Conservation (phyloP, 495 filamentous ascomycete genomes). For the Collariella sp. region DNA sequence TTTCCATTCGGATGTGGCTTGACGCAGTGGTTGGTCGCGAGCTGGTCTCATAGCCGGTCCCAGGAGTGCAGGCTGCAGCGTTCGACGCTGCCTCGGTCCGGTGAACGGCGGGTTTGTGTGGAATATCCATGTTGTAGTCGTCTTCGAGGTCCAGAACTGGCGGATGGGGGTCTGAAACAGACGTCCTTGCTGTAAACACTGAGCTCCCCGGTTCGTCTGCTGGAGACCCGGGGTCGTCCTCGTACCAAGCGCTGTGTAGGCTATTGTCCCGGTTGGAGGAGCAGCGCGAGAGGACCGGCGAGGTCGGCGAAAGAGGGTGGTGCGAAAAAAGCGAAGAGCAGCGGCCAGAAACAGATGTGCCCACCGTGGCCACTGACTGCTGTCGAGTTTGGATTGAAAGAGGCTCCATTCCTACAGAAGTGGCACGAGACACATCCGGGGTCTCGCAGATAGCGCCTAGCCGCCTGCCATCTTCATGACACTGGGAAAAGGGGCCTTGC, state of each 20-base stretch:
- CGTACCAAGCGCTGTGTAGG: slow-evolving; percentile 27
- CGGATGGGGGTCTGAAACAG: not conserved
- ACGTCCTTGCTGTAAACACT: slow-evolving; percentile 2
- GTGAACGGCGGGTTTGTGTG: not conserved
- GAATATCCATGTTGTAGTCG: not conserved
- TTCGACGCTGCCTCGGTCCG: not conserved
- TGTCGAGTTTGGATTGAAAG: slow-evolving; percentile 23
- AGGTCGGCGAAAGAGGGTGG: slow-evolving; percentile 13
- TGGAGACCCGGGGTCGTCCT: slow-evolving; percentile 21
- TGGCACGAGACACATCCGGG: slow-evolving; percentile 23
- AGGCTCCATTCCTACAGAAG: slow-evolving; percentile 21
- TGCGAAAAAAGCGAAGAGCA: slow-evolving; percentile 22
- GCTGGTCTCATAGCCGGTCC: not conserved
- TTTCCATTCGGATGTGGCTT: slow-evolving; percentile 3
- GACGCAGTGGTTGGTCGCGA: slow-evolving; percentile 14
- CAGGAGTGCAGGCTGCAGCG: not conserved
- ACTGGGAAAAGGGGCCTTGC: not conserved
- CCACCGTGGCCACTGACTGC: slow-evolving; percentile 30
- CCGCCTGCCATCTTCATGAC: not conserved
- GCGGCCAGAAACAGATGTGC: slow-evolving; percentile 29
- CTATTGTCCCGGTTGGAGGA: slow-evolving; percentile 4
- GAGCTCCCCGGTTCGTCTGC: not conserved
- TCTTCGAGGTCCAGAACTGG: not conserved
- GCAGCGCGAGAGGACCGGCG: slow-evolving; percentile 3
- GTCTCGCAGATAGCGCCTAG: not conserved